Evolutionary conservation across 1,139 yeast species (phyloP).

Genomic region (Pichia sp.): DNA sequence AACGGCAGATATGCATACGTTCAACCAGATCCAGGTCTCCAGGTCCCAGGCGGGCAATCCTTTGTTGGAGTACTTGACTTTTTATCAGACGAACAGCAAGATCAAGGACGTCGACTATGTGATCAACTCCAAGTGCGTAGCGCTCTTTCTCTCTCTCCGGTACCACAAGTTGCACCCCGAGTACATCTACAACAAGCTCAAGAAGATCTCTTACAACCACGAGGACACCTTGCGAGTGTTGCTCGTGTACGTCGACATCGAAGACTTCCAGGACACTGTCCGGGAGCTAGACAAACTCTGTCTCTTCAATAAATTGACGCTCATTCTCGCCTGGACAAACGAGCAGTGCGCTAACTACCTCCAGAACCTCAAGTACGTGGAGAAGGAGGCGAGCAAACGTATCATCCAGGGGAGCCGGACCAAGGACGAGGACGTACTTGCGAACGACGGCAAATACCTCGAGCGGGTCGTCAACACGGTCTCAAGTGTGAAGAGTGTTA

Average conservation of each 20-base stretch:
- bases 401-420: conserved; percentile 26
- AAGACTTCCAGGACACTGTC: conserved; percentile 63
- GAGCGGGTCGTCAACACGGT: conserved; percentile 44
- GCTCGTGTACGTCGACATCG: conserved; percentile 74
- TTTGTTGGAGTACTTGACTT: conserved; percentile 42
- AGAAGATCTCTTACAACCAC: conserved; percentile 38
- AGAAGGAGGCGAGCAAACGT: conserved; percentile 31
- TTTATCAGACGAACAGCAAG: conserved; percentile 45
- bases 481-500: conserved; percentile 45
- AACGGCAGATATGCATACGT: conserved; percentile 20
- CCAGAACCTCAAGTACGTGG: conserved; percentile 47
- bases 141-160: conserved; percentile 68
- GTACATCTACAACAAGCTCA: conserved; percentile 68
- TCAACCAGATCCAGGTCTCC: conserved; percentile 38
- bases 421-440: conserved; percentile 30
- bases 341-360: conserved; percentile 85
- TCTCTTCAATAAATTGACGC: conserved; percentile 62
- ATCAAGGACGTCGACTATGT: conserved; percentile 59
- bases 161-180: conserved; percentile 88
- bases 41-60: conserved; percentile 61
- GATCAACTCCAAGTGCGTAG: conserved; percentile 60
- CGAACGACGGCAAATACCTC: conserved; percentile 33
- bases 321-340: conserved; percentile 74
- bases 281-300: conserved; percentile 69
- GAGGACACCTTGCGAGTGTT: conserved; percentile 50